These are phyloP conservation scores for Mycena floridula DNA, from an alignment of 768 basidiomycete genomes.

Conservation along the genomic window DNA sequence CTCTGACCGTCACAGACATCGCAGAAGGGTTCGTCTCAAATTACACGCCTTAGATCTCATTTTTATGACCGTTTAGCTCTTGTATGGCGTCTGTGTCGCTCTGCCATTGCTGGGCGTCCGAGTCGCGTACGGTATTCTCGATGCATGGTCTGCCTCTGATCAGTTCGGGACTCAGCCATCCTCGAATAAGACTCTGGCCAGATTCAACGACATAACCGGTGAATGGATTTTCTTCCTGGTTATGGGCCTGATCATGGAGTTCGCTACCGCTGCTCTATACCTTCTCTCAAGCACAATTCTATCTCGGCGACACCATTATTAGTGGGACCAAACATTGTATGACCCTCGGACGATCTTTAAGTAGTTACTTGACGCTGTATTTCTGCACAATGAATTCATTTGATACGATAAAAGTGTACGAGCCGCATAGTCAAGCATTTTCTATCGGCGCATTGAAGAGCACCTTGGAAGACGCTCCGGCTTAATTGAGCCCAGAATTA, in stretches of 20 bases:
- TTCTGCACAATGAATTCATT: not conserved
- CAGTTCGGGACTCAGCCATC: slow-evolving; percentile 31
- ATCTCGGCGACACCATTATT: slow-evolving; percentile 19
- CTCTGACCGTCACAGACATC: too few relatives aligned
- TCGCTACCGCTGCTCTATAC: slow-evolving; percentile 40
- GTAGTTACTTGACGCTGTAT: not conserved
- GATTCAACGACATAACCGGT: slow-evolving; percentile 53
- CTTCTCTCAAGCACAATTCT: slow-evolving; percentile 39
- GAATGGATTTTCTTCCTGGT: slow-evolving; percentile 52
- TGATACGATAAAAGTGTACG: slow-evolving; percentile 35
- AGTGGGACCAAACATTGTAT: not conserved
- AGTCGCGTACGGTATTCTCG: slow-evolving; percentile 51
- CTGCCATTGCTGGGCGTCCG: slow-evolving; percentile 57
- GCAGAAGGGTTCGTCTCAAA: slow-evolving; percentile 32
- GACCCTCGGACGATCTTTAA: not conserved
- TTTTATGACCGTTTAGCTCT: slow-evolving; percentile 34
- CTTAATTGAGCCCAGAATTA: slow-evolving; percentile 63
- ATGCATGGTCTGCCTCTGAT: slow-evolving; percentile 50
- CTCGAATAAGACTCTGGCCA: slow-evolving; percentile 36
- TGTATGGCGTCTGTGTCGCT: slow-evolving; percentile 45
- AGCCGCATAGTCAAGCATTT: slow-evolving; percentile 74
- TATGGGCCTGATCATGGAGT: slow-evolving; percentile 60
- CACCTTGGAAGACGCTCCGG: slow-evolving; percentile 60
- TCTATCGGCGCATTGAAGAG: slow-evolving; percentile 36
- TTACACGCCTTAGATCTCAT: not conserved